A percentile compares a stretch with the other conserved stretches of the same genome.
phyloP scores from a whole-genome alignment of 768 basidiomycete species.

The Mycena epipterygia region DNA sequence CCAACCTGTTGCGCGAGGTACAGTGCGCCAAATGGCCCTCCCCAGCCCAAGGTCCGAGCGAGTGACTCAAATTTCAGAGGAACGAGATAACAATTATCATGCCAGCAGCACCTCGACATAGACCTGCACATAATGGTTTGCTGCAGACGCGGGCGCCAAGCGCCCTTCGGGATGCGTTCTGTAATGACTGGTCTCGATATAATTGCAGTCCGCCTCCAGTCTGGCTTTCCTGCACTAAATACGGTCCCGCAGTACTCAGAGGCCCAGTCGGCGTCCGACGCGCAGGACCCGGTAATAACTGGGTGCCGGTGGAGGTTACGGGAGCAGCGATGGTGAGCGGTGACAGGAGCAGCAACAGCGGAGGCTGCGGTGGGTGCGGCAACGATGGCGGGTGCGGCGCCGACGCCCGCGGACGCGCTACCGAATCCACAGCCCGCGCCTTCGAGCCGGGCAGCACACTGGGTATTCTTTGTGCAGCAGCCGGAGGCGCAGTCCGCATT shows the following conservation, averaged over 20 bases:
- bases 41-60: too few relatives aligned
- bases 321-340: not conserved
- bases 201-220: too few relatives aligned
- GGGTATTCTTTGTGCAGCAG: constrained; percentile 4
- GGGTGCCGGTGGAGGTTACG: constrained; percentile 11
- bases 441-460: constrained; percentile 13
- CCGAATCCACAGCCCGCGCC: constrained; percentile 16
- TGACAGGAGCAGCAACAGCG: not conserved
- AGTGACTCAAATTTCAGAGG: too few relatives aligned
- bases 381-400: not conserved
- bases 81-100: too few relatives aligned
- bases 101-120: too few relatives aligned
- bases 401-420: not conserved
- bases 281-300: constrained; percentile 27
- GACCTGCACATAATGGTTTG: too few relatives aligned
- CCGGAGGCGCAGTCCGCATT: constrained; percentile 7
- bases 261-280: constrained; percentile 14
- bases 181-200: too few relatives aligned
- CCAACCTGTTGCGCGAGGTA: too few relatives aligned
- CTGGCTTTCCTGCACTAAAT: too few relatives aligned
- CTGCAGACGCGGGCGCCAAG: too few relatives aligned
- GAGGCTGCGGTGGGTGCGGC: not conserved
- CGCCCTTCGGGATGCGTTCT: too few relatives aligned
- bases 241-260: constrained; percentile 23
- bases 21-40: too few relatives aligned